phyloP scores from a whole-genome alignment of 768 basidiomycete species.

The Galerina sulciceps region DNA sequence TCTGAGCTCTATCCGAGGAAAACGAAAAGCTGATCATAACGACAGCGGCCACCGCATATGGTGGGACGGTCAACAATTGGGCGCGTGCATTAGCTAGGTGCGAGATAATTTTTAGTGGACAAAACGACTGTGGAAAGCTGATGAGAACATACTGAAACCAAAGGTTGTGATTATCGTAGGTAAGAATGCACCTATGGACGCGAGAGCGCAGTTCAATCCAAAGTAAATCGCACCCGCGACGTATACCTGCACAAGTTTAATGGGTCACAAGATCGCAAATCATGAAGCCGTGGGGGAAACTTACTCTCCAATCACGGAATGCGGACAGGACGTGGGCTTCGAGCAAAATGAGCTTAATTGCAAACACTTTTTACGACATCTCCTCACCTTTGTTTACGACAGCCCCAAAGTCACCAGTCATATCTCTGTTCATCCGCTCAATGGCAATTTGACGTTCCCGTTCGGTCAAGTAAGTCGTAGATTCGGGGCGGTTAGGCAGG shows the following conservation, averaged over 20 bases:
- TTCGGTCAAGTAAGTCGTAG: conserved; percentile 59
- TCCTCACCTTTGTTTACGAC: conserved; percentile 61
- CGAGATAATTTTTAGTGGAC: not conserved
- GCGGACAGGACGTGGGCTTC: conserved; percentile 67
- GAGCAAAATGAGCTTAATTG: not conserved
- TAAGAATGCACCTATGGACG: conserved; percentile 83
- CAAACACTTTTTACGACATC: not conserved
- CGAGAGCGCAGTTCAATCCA: conserved; percentile 74
- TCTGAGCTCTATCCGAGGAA: conserved; percentile 69
- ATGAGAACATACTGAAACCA: conserved; percentile 59
- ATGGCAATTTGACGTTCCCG: conserved; percentile 63
- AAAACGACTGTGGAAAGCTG: too few species aligned
- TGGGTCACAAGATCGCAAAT: not conserved
- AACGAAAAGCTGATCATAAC: conserved; percentile 64
- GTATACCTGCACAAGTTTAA: conserved; percentile 47
- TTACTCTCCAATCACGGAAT: conserved; percentile 73
- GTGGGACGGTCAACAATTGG: conserved; percentile 80
- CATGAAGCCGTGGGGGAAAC: conserved; percentile 14
- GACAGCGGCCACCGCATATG: conserved; percentile 73
- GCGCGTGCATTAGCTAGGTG: conserved; percentile 61
- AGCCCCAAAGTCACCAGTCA: conserved; percentile 68
- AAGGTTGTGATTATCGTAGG: conserved; percentile 82
- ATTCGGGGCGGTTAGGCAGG: conserved; percentile 76
- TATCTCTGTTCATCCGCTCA: conserved; percentile 67
- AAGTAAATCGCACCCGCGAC: conserved; percentile 76